Conservation (phyloP, 2,329 filamentous ascomycete species). For the Colletotrichum orbiculare region DNA sequence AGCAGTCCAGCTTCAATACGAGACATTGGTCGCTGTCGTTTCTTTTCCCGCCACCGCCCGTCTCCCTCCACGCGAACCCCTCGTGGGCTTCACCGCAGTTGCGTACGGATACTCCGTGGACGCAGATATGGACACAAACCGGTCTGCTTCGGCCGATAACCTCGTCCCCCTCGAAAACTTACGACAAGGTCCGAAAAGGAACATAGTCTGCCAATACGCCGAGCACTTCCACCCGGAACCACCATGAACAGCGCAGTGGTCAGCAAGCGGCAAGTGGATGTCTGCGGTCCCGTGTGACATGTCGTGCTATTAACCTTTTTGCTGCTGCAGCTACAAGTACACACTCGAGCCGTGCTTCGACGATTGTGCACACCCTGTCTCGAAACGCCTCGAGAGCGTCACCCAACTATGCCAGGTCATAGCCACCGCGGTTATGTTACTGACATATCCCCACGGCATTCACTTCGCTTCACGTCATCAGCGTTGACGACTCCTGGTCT, state of each 20-base stretch:
- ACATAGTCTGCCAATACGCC: no score
- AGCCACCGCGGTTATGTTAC: not conserved
- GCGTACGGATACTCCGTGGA: no score
- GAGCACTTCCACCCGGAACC: no score
- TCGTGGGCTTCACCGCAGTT: conserved; percentile 8
- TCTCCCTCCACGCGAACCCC: conserved; percentile 20
- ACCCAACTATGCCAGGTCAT: conserved; percentile 6
- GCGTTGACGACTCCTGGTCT: no score
- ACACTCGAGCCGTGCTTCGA: conserved; percentile 7
- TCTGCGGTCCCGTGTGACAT: conserved; percentile 24
- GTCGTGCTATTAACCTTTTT: conserved; percentile 36
- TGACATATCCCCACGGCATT: not conserved
- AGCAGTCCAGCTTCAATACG: not conserved
- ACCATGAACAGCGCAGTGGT: not conserved
- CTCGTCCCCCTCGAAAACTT: not conserved
- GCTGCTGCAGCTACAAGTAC: conserved; percentile 16
- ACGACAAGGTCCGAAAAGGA: no score
- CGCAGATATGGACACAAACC: not conserved
- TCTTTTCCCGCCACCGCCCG: conserved; percentile 15
- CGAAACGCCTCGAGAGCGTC: conserved; percentile 31
- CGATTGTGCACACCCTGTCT: conserved; percentile 28
- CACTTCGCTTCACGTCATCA: no score
- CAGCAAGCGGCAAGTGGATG: conserved; percentile 12
- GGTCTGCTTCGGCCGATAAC: conserved; percentile 7
- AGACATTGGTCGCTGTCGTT: conserved; percentile 27